Evolutionary conservation across 176 grass and related monocot species (phyloP).

Genomic region (Calamus simplicifolius): DNA sequence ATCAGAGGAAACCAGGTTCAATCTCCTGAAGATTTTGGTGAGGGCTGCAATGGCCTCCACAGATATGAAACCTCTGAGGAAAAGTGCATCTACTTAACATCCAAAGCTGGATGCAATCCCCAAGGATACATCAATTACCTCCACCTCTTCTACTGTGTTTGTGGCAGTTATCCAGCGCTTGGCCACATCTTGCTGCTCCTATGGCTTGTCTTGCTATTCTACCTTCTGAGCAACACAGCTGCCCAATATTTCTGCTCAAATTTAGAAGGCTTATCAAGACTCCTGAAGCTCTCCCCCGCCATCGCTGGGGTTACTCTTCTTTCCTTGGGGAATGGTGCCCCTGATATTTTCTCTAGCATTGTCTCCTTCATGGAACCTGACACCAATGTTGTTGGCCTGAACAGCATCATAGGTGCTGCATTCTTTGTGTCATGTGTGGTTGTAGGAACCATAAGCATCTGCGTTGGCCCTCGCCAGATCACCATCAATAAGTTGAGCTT

Average conservation of each 20-base stretch:
- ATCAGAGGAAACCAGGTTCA: background rate
- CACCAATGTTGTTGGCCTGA: constrained; percentile 34
- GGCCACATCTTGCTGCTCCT: constrained; percentile 25
- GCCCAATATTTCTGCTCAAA: constrained; percentile 67
- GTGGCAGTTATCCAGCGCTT: constrained; percentile 16
- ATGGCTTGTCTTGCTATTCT: constrained; percentile 64
- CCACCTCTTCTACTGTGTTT: constrained; percentile 43
- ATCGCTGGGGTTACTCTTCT: constrained; percentile 72
- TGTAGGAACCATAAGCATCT: constrained; percentile 48
- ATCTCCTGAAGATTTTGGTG: background rate
- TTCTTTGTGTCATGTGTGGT: constrained; percentile 64
- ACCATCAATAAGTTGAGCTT: constrained; percentile 41
- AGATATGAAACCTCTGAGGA: constrained; percentile 1
- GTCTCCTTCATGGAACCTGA: constrained; percentile 35
- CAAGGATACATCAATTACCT: constrained; percentile 55
- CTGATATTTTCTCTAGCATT: constrained; percentile 56
- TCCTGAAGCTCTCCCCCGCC: constrained; percentile 42
- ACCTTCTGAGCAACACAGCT: constrained; percentile 66
- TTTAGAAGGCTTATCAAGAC: constrained; percentile 45
- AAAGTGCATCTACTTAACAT: constrained; percentile 7
- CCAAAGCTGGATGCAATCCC: background rate
- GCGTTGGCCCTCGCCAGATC: constrained; percentile 3
- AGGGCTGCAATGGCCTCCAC: constrained; percentile 14
- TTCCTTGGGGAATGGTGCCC: constrained; percentile 65
- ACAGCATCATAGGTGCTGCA: constrained; percentile 46